Evolutionary conservation across 2,329 filamentous ascomycete species (phyloP).

Genomic region (Colletotrichum cereale): DNA sequence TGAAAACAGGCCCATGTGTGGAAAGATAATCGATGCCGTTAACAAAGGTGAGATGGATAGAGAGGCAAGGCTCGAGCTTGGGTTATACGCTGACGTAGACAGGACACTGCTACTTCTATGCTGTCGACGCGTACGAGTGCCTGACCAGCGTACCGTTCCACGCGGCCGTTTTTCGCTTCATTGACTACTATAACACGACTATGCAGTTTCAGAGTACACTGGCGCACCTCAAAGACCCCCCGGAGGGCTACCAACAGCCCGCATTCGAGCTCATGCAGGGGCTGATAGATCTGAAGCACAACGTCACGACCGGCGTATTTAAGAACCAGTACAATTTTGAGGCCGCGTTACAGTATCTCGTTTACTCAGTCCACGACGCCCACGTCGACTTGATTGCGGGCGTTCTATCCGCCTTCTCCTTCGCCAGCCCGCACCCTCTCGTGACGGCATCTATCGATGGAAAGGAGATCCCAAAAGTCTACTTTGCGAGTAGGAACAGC

Average conservation of each 20-base stretch:
- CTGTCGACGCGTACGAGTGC: conserved; percentile 13
- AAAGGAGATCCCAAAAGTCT: conserved; percentile 18
- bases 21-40: conserved; percentile 17
- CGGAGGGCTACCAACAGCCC: conserved; percentile 23
- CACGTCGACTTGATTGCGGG: conserved; percentile 18
- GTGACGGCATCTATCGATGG: conserved; percentile 22
- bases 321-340: conserved; percentile 27
- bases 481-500: conserved; percentile 25
- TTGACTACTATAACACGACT: conserved; percentile 30
- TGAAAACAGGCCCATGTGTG: conserved; percentile 9
- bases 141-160: conserved; percentile 22
- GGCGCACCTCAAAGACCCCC: conserved; percentile 11
- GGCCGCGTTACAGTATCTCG: conserved; percentile 12
- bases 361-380: conserved; percentile 26
- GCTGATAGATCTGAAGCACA: conserved; percentile 7
- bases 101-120: conserved; percentile 14
- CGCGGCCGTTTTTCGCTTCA: conserved; percentile 20
- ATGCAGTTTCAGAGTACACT: conserved; percentile 30
- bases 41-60: conserved; percentile 14
- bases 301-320: conserved; percentile 18
- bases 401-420: conserved; percentile 22
- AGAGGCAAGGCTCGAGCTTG: background rate
- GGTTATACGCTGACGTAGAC: background rate
- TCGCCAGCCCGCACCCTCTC: conserved; percentile 11
- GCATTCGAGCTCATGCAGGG: conserved; percentile 12